A percentile compares a stretch with the other conserved stretches of the same genome.
Conservation (phyloP, 495 filamentous ascomycete genomes). For the Rostrohypoxylon terebratum region DNA sequence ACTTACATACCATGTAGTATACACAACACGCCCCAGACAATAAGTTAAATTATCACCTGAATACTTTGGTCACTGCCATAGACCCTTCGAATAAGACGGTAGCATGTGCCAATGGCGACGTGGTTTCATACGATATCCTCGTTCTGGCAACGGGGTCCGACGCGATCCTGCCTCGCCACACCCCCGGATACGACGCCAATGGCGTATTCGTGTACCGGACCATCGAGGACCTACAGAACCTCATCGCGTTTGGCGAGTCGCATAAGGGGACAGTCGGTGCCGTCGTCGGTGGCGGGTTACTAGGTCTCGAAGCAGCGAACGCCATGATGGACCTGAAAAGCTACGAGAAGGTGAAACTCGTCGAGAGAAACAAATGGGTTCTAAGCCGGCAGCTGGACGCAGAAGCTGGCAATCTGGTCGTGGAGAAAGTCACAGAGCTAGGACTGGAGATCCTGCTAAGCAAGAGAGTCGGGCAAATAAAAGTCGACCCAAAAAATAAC, state of each 20-base stretch:
- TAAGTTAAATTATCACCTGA: constrained; percentile 83
- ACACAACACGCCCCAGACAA: constrained; percentile 63
- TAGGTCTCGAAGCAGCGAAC: constrained; percentile 94
- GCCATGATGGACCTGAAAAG: constrained; percentile 91
- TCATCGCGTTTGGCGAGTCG: constrained; percentile 77
- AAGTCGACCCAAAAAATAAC: constrained; percentile 72
- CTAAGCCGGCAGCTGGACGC: constrained; percentile 86
- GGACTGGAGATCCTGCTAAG: constrained; percentile 86
- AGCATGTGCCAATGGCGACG: constrained; percentile 74
- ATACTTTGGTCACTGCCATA: constrained; percentile 81
- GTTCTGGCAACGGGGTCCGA: constrained; percentile 94
- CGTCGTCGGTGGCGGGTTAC: constrained; percentile 89
- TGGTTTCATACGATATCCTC: constrained; percentile 86
- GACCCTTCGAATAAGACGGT: constrained; percentile 72
- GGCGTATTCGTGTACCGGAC: constrained; percentile 97
- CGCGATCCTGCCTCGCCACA: constrained; percentile 82
- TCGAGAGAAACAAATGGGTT: constrained; percentile 93
- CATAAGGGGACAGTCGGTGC: constrained; percentile 77
- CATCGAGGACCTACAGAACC: constrained; percentile 82
- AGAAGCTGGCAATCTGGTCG: constrained; percentile 86
- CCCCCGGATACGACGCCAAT: constrained; percentile 84
- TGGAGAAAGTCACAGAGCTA: constrained; percentile 83
- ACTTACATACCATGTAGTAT: constrained; percentile 34
- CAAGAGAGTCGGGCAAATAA: constrained; percentile 79
- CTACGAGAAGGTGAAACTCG: constrained; percentile 81